phyloP scores from a whole-genome alignment of 2,329 filamentous ascomycete species.

The Dactylonectria macrodidyma region DNA sequence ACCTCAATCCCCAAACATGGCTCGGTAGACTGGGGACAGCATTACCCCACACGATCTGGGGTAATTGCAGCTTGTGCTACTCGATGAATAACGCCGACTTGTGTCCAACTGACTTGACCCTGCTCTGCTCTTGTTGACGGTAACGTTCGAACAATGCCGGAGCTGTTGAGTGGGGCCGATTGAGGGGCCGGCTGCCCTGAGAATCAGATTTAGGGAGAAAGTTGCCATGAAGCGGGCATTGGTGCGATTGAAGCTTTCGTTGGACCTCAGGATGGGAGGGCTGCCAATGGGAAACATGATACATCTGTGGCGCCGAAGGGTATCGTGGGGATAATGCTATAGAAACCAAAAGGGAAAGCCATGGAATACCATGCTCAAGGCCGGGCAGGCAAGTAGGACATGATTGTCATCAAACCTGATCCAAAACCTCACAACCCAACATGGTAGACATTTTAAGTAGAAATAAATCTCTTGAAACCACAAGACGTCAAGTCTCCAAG shows the following conservation, averaged over 20 bases:
- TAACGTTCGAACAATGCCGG: background rate
- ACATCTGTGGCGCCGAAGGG: conserved; percentile 1
- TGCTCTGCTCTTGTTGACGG: background rate
- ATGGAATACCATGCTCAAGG: background rate
- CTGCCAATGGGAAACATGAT: background rate
- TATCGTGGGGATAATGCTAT: conserved; percentile 17
- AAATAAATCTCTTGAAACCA: background rate
- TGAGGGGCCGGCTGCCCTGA: conserved; percentile 3
- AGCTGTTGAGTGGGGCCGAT: conserved; percentile 5
- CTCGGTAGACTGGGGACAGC: conserved; percentile 6
- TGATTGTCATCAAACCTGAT: background rate
- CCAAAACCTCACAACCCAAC: background rate
- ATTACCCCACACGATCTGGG: conserved; percentile 20
- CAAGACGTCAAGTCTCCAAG: no score
- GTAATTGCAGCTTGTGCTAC: conserved; percentile 14
- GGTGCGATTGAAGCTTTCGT: background rate
- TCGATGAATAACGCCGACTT: background rate
- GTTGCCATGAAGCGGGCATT: background rate
- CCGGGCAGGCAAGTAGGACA: background rate
- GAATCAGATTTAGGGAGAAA: background rate
- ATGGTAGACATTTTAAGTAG: background rate
- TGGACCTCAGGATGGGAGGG: background rate
- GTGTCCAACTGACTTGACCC: background rate
- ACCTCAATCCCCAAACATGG: conserved; percentile 11
- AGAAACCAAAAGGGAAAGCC: background rate